Conservation (phyloP, 2,329 filamentous ascomycete species). For the Fusarium agapanthi region DNA sequence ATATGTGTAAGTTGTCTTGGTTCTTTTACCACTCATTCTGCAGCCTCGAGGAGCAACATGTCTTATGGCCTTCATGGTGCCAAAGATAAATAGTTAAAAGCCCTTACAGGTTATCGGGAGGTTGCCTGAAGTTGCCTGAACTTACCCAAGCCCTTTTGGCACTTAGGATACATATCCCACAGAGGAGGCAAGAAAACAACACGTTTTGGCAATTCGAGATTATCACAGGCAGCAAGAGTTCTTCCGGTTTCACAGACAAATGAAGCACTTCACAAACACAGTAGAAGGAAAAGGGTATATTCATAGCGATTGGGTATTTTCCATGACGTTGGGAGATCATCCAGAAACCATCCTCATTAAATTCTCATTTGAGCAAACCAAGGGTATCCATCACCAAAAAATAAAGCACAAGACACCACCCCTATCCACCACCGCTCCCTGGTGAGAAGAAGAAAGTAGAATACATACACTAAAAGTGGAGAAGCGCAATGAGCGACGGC, state of each 20-base stretch:
- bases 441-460: slow-evolving; percentile 9
- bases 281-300: background rate
- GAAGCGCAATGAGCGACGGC: background rate
- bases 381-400: slow-evolving; percentile 27
- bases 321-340: slow-evolving; percentile 4
- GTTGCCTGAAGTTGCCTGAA: background rate
- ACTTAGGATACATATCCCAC: background rate
- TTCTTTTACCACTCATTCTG: background rate
- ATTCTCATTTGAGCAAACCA: slow-evolving; percentile 11
- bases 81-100: too few relatives aligned
- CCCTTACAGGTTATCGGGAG: background rate
- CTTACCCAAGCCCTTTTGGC: background rate
- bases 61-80: too few relatives aligned
- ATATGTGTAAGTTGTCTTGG: background rate
- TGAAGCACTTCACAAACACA: background rate
- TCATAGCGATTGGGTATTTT: slow-evolving; percentile 37
- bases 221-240: background rate
- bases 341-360: slow-evolving; percentile 24
- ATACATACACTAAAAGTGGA: slow-evolving; percentile 27
- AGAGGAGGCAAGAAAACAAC: background rate
- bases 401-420: background rate
- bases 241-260: background rate
- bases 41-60: background rate
- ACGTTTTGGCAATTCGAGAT: background rate
- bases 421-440: background rate